These are phyloP conservation scores for Lenzites betulinus DNA, from an alignment of 768 basidiomycete genomes.

Conservation along the genomic window DNA sequence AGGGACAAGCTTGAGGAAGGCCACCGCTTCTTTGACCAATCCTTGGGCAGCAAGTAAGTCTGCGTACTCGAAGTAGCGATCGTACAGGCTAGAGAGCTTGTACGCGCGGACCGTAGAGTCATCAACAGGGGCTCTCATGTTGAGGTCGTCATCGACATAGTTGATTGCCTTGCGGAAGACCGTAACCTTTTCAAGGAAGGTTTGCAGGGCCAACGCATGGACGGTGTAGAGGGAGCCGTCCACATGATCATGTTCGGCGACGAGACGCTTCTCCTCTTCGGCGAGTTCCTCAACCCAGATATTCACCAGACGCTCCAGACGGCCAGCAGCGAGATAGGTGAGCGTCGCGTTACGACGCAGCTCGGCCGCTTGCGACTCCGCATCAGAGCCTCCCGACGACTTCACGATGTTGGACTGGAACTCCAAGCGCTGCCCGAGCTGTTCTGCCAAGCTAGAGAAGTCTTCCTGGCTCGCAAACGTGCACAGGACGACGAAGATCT, in stretches of 20 bases:
- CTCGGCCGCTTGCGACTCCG: slow-evolving; percentile 44
- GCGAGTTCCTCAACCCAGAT: slow-evolving; percentile 91
- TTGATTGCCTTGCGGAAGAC: slow-evolving; percentile 87
- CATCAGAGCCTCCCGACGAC: slow-evolving; percentile 48
- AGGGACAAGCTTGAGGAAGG: slow-evolving; percentile 81
- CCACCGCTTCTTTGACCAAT: slow-evolving; percentile 78
- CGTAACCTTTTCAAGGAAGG: slow-evolving; percentile 95
- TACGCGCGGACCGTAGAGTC: slow-evolving; percentile 61
- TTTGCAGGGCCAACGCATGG: slow-evolving; percentile 84
- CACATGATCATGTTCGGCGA: slow-evolving; percentile 41
- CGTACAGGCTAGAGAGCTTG: slow-evolving; percentile 85
- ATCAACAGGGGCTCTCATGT: slow-evolving; percentile 34
- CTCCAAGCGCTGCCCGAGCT: slow-evolving; percentile 89
- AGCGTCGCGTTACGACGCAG: slow-evolving; percentile 87
- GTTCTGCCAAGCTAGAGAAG: slow-evolving; percentile 85
- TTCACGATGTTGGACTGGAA: slow-evolving; percentile 71
- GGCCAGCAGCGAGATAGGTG: slow-evolving; percentile 90
- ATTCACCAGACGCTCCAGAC: slow-evolving; percentile 81
- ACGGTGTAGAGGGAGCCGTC: slow-evolving; percentile 69
- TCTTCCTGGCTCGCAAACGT: slow-evolving; percentile 88
- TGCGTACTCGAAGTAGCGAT: slow-evolving; percentile 94
- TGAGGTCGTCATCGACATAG: slow-evolving; percentile 76
- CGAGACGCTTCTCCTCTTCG: slow-evolving; percentile 74
- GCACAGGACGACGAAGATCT: slow-evolving; percentile 94
- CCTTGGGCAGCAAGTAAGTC: slow-evolving; percentile 90